Base-by-base conservation (phyloP, 139 green algal species). In the Haematococcus sp. region DNA sequence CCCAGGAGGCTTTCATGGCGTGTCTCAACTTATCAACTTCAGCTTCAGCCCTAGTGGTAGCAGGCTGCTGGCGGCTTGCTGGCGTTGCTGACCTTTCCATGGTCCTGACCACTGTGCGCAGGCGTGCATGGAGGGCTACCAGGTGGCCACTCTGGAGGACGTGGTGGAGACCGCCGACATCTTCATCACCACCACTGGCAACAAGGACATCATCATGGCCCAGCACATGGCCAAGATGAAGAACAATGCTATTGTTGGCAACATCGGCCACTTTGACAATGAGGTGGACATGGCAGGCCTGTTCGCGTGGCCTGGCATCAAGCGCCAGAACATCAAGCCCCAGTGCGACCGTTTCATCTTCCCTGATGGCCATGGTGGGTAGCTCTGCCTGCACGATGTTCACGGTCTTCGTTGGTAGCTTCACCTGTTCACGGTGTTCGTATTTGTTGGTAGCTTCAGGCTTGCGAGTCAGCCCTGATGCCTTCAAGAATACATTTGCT, bases 261-360 rank as follows among this genome's bases (percentile, higher is more conserved):
- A 99, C 93, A 99, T 99, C 63, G 96, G 96, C 64, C 96, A 99
- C 89, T 99, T 99, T 66, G 96, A 99, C 85, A 99, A 99, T 81
- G 96, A 99, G 88, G 97, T 99, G 70, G 96, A 99, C 89, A 98
- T 99, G 96, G 92, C 92, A 55, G 96, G 96, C 58, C 84, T 96
- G 75, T 87, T 71, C 66, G 77, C 15, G 23, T 93, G 69, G 77
- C 86, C 91, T 40, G 96, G 95, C 70, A 94, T 97, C 86, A 98
- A 98, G 91, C 86, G 94, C 78, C 89, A 94, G 76, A 98, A 97
- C 88, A 98, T 99, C 85, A 99, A 99, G 92, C 96, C 95, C 34
- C 92, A 97, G 88, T 71, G 58, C 25, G 95, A 99, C 86, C 89
- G 94, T 70, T 99, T 97, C 89, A 95, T 98, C 82, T 99, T 99